phyloP scores from a whole-genome alignment of 352 stramenopile genomes.

The Aphanomyces invadans region DNA sequence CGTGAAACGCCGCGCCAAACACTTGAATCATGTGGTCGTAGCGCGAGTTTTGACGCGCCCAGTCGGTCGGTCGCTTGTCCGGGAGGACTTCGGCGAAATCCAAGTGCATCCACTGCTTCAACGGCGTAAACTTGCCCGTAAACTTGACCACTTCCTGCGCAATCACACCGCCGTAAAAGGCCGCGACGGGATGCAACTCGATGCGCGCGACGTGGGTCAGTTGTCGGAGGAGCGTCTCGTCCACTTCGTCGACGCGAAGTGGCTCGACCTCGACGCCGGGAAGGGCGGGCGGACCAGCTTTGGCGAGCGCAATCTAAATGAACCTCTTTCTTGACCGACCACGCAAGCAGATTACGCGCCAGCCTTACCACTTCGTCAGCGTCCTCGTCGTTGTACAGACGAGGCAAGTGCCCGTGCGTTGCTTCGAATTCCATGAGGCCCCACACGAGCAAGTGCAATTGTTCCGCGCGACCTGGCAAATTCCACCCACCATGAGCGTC shows the following conservation, averaged over 20 bases:
- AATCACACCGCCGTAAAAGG: conserved; percentile 74
- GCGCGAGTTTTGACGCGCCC: conserved; percentile 46
- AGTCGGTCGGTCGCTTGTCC: conserved; percentile 46
- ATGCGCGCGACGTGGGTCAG: conserved; percentile 48
- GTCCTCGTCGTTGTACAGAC: conserved; percentile 54
- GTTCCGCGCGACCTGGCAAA: conserved; percentile 74
- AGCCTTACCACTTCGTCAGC: conserved; percentile 41
- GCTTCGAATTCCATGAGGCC: conserved; percentile 73
- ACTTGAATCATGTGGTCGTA: conserved; percentile 76
- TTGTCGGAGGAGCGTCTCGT: conserved; percentile 56
- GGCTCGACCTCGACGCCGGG: conserved; percentile 34
- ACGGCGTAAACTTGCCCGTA: conserved; percentile 76
- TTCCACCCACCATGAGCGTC: too few relatives aligned
- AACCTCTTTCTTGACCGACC: not conserved
- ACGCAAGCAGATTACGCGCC: not conserved
- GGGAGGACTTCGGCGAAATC: conserved; percentile 76
- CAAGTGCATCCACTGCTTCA: conserved; percentile 81
- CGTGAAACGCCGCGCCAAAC: conserved; percentile 63
- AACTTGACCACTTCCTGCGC: conserved; percentile 86
- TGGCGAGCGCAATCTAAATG: conserved; percentile 43
- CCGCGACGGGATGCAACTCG: conserved; percentile 72
- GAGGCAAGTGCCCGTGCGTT: conserved; percentile 50
- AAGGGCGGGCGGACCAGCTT: conserved; percentile 40
- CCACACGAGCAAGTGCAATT: conserved; percentile 71
- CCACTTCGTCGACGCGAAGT: conserved; percentile 61